Conservation (phyloP, 2,329 filamentous ascomycete genomes). For the Clarireedia monteithiana region DNA sequence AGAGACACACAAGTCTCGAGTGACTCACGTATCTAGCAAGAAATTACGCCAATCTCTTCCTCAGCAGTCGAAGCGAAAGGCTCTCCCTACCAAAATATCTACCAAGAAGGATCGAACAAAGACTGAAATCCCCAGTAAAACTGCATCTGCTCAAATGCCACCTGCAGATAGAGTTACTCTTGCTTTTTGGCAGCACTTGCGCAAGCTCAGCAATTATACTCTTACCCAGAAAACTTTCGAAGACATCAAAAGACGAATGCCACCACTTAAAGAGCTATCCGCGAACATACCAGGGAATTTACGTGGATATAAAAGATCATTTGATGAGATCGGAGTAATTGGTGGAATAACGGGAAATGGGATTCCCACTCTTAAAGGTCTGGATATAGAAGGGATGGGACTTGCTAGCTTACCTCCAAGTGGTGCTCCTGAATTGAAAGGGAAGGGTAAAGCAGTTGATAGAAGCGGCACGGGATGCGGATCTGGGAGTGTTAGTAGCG, state of each 20-base stretch:
- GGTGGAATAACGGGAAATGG: not conserved
- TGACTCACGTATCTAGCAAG: not conserved
- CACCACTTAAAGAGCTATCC: not conserved
- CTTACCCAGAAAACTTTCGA: not conserved
- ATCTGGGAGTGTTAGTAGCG: not conserved
- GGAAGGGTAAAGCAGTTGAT: not conserved
- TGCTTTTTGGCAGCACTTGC: not conserved
- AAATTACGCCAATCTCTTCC: slow-evolving; percentile 2
- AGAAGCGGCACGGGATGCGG: not conserved
- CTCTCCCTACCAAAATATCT: not conserved
- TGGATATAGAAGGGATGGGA: slow-evolving; percentile 3
- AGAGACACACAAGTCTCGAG: not conserved
- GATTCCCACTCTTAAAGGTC: not conserved
- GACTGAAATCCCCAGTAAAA: not conserved
- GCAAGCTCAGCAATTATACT: not conserved
- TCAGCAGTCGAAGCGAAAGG: not conserved
- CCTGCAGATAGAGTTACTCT: not conserved
- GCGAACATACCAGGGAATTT: slow-evolving; percentile 1
- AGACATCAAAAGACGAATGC: not conserved
- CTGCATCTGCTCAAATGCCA: not conserved
- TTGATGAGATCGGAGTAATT: not conserved
- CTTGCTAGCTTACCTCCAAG: slow-evolving; percentile 1
- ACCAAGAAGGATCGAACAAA: not conserved
- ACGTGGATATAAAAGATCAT: slow-evolving; percentile 7
- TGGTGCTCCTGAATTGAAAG: slow-evolving; percentile 3